These are phyloP conservation scores for Ambrosiella beaveri DNA, from an alignment of 2,329 filamentous ascomycete genomes.

Conservation along the genomic window DNA sequence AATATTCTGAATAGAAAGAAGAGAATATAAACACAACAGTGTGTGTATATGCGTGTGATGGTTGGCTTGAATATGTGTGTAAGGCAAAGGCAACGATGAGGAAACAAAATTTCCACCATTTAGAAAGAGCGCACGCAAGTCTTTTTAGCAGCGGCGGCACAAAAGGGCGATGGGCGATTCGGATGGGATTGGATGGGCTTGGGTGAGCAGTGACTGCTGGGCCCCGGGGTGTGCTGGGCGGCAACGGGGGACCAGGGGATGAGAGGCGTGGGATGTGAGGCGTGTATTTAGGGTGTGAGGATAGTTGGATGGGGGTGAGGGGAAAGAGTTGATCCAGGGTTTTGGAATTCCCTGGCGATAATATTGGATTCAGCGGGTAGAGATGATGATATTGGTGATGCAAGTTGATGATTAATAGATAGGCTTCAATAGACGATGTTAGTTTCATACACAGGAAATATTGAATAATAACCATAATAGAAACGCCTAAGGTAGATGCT, in stretches of 20 bases:
- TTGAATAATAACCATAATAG: too few relatives aligned
- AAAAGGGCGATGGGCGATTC: background rate
- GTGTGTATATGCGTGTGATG: background rate
- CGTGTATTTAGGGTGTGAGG: background rate
- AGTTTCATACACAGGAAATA: too few relatives aligned
- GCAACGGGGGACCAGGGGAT: background rate
- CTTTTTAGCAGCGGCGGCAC: background rate
- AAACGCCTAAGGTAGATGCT: too few relatives aligned
- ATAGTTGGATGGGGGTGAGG: too few relatives aligned
- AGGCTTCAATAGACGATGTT: too few relatives aligned
- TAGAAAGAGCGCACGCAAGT: conserved; percentile 1
- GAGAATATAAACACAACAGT: background rate
- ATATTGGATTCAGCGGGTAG: too few relatives aligned
- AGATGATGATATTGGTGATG: too few relatives aligned
- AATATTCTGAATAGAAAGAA: background rate
- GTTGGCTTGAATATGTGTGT: too few relatives aligned
- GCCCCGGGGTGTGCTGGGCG: conserved; percentile 4
- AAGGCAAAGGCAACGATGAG: background rate
- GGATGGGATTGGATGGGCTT: background rate
- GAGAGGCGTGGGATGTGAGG: background rate
- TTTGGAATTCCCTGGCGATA: too few relatives aligned
- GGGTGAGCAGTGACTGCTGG: background rate
- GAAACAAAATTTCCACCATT: background rate
- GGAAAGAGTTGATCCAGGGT: too few relatives aligned
- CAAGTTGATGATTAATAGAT: too few relatives aligned